A percentile compares a stretch with the other conserved stretches of the same genome.
Conservation (phyloP, 2,329 filamentous ascomycete species). For the Colletotrichum cereale region DNA sequence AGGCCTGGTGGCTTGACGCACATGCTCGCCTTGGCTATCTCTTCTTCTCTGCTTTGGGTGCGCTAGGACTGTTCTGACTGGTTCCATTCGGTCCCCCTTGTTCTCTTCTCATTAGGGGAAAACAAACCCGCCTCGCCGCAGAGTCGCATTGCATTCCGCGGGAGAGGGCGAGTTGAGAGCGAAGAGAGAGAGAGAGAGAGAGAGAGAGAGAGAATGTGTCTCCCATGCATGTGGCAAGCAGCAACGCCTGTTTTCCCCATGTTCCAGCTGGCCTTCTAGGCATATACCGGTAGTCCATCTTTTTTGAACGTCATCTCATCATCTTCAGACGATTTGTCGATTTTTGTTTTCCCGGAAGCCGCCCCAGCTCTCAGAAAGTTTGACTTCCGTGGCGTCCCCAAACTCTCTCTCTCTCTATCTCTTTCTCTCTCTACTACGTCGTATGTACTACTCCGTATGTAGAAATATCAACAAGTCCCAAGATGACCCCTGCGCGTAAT, state of each 20-base stretch:
- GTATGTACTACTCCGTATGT: too few species aligned
- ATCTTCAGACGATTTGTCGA: not conserved
- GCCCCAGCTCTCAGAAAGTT: not conserved
- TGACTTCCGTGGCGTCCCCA: too few species aligned
- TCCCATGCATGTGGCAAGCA: not conserved
- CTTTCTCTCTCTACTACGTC: not conserved
- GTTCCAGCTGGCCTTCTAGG: not conserved
- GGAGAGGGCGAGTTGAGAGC: not conserved
- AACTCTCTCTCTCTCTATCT: not conserved
- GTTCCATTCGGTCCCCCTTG: too few species aligned
- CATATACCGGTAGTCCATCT: not conserved
- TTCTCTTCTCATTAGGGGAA: conserved; percentile 19
- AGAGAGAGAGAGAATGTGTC: not conserved
- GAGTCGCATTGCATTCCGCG: conserved; percentile 6
- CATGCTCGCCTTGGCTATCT: conserved; percentile 9
- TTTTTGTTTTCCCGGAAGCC: not conserved
- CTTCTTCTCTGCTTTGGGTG: not conserved
- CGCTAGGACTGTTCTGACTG: conserved; percentile 27
- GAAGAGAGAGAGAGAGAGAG: too few species aligned
- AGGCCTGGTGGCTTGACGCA: conserved; percentile 25
- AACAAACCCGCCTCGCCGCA: conserved; percentile 8
- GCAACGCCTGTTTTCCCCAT: not conserved
- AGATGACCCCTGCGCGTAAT: conserved; percentile 23
- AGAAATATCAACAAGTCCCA: conserved; percentile 5
- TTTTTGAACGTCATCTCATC: not conserved